phyloP scores from a whole-genome alignment of 148 eudicot species.

The Heliosperma pusillum region DNA sequence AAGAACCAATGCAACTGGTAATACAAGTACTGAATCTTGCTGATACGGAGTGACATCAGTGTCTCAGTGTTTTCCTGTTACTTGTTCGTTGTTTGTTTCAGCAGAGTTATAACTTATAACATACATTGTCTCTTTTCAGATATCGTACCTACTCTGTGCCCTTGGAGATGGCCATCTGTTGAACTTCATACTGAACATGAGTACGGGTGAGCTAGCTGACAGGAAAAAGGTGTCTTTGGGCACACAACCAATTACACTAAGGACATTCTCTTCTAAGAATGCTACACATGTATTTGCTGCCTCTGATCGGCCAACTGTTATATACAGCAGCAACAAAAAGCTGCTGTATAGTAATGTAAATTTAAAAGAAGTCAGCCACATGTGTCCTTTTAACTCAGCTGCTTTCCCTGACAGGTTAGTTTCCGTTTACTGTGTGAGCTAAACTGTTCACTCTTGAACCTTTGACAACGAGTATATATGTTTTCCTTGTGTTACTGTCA shows the following conservation, averaged over 20 bases:
- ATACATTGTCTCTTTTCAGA: slow-evolving; percentile 40
- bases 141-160: slow-evolving; percentile 85
- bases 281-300: slow-evolving; percentile 98
- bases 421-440: not conserved
- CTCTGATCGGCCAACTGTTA: slow-evolving; percentile 96
- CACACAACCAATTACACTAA: slow-evolving; percentile 85
- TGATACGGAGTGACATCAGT: not conserved
- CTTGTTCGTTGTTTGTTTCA: not conserved
- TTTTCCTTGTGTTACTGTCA: not conserved
- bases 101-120: not conserved
- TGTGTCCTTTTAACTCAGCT: slow-evolving; percentile 98
- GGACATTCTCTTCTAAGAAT: slow-evolving; percentile 92
- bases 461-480: not conserved
- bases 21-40: not conserved
- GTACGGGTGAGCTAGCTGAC: slow-evolving; percentile 72
- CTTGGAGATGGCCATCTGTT: slow-evolving; percentile 97
- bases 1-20: not conserved
- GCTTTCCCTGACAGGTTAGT: slow-evolving; percentile 94
- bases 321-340: slow-evolving; percentile 98
- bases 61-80: not conserved
- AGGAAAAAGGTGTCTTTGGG: slow-evolving; percentile 93
- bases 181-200: slow-evolving; percentile 75
- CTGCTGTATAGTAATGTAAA: slow-evolving; percentile 94
- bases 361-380: slow-evolving; percentile 94
- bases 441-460: not conserved